Base-by-base conservation (phyloP, 768 basidiomycete species). In the Leucocoprinus birnbaumii region DNA sequence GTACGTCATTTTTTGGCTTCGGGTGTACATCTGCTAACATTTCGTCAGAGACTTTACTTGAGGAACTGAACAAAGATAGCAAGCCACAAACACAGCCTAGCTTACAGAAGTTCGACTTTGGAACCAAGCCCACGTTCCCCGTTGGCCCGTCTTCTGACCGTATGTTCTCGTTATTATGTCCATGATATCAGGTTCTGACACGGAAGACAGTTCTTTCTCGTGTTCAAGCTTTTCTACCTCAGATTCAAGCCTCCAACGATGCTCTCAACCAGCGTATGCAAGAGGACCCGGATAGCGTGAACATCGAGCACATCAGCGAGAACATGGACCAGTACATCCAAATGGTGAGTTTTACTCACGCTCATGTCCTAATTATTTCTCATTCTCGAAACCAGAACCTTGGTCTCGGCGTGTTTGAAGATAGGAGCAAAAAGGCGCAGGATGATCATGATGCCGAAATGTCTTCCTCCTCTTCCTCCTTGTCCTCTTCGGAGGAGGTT, bases 201-300 rank as follows among this genome's bases (percentile, higher is more conserved):
- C 21, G n/a, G n/a, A 22, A 27, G 38, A 1, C 58, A 90, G 88
- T 90, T 18, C 71, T 91, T 5, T 74, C 80, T 9, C 81, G 87
- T 16, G 74, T 89, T 3, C 80, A 83, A 64, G 78, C 81, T 0
- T 89, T 90, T 63, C 77, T 90, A 4, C 86, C 87, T 2, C 72
- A 81, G 59, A 71, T 89, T 16, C 79, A 83, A 45, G 84, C 83
- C 11, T 85, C 87, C 2, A 89, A 88, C 60, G 75, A 73, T 2
- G 65, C 76, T 1, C 75, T 89, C 16, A 61, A 73, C 2, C 71
- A 75, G 54, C 73, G 73, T n/a, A 71, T 70, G 9, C 66, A 75
- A 37, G 65, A 67, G 38, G 76, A 84, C 56, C 85, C 84, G 1
- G 63, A 66, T 16, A 85, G 82, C 60, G 71, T 89, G n/a, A 82